Conservation (phyloP, 768 basidiomycete species). For the Fomitopsis serialis region DNA sequence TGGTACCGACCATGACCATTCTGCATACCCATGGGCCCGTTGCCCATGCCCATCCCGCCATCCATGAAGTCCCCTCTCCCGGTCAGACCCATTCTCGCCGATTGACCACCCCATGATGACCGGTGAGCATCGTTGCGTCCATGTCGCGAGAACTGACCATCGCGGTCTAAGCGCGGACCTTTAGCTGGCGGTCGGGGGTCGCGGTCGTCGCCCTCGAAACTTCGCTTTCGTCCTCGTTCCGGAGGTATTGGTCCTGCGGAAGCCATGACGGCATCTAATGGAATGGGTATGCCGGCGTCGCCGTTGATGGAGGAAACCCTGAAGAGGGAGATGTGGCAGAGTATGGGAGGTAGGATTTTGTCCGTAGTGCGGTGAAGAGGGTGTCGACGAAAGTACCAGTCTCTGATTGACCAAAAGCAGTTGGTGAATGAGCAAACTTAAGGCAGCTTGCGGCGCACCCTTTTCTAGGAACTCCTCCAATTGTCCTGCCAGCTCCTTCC, state of each 20-base stretch:
- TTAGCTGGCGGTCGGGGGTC: conserved; percentile 63
- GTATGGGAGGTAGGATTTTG: conserved; percentile 83
- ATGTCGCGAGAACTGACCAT: conserved; percentile 64
- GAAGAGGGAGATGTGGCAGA: conserved; percentile 39
- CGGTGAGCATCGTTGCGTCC: conserved; percentile 33
- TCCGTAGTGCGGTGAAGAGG: conserved; percentile 78
- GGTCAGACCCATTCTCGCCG: conserved; percentile 27
- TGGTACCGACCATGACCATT: conserved; percentile 49
- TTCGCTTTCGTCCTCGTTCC: conserved; percentile 61
- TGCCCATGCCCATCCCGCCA: conserved; percentile 24
- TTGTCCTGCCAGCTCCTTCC: conserved; percentile 68
- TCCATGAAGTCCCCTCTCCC: conserved; percentile 23
- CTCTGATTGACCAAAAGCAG: conserved; percentile 36
- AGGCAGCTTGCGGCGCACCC: conserved; percentile 41
- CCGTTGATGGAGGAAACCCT: conserved; percentile 31
- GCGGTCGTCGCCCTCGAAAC: conserved; percentile 54
- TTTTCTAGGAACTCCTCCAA: conserved; percentile 92
- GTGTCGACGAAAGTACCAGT: conserved; percentile 74
- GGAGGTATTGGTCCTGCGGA: conserved; percentile 38
- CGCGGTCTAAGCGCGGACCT: conserved; percentile 60
- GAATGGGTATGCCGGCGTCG: conserved; percentile 76
- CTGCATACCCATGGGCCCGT: conserved; percentile 19
- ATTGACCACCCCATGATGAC: conserved; percentile 36
- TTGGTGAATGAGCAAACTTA: conserved; percentile 1
- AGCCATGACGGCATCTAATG: conserved; percentile 58